phyloP scores from a whole-genome alignment of 2,329 filamentous ascomycete genomes.

The Bipolaris victoriae region DNA sequence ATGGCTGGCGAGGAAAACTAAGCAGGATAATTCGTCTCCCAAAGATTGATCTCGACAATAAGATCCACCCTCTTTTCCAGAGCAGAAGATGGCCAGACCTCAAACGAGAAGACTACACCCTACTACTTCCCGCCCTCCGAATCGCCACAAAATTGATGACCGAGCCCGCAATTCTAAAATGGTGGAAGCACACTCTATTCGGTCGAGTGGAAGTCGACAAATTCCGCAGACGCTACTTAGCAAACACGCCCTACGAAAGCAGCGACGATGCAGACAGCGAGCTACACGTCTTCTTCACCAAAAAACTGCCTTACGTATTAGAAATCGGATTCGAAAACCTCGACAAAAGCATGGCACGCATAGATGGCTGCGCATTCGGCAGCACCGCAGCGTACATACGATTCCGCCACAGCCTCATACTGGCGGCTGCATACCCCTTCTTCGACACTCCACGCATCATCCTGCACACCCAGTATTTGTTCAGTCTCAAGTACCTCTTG shows the following conservation, averaged over 20 bases:
- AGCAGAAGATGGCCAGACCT: conserved; percentile 1
- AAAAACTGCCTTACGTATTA: neutral
- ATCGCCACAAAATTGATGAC: conserved; percentile 9
- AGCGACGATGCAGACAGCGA: neutral
- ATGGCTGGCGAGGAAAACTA: neutral
- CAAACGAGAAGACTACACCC: neutral
- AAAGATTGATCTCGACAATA: neutral
- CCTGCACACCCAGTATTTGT: conserved; percentile 8
- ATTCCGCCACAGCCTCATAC: neutral
- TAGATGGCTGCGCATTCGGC: neutral
- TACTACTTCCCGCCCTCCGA: conserved; percentile 4
- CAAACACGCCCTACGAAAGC: neutral
- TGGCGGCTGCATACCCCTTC: neutral
- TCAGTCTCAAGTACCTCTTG: neutral
- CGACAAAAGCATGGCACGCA: neutral
- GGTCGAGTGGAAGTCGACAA: neutral
- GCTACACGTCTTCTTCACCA: neutral
- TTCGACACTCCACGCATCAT: conserved; percentile 1
- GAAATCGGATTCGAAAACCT: neutral
- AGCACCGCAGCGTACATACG: neutral
- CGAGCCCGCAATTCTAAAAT: conserved; percentile 3
- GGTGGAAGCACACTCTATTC: conserved; percentile 9
- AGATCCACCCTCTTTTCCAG: conserved; percentile 5
- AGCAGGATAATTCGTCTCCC: neutral
- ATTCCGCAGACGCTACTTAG: neutral